Percentiles rank a stretch among this genome's conserved stretches.
These are phyloP conservation scores for Arthromyces matolae DNA, from an alignment of 768 basidiomycete species.

Conservation along the genomic window DNA sequence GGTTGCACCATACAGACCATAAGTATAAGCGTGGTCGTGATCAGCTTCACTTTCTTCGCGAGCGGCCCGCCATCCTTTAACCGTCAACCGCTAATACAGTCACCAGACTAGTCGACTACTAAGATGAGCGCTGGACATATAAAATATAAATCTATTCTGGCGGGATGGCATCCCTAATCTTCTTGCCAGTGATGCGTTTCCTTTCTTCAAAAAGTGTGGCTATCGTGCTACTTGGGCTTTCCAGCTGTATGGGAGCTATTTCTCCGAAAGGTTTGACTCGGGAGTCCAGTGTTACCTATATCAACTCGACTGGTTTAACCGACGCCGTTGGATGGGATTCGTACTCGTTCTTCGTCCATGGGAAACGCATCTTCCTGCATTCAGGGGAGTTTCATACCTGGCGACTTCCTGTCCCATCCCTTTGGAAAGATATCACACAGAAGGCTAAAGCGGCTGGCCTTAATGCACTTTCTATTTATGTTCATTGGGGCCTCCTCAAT, in stretches of 20 bases:
- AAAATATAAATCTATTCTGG: conserved; percentile 2
- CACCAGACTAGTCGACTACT: conserved; percentile 13
- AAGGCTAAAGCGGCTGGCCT: conserved; percentile 17
- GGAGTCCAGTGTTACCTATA: neutral
- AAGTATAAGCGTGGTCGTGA: too few relatives aligned
- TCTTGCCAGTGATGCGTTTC: neutral
- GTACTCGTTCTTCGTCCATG: conserved; percentile 16
- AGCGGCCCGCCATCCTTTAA: conserved; percentile 4
- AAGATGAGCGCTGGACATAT: neutral
- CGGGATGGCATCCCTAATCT: neutral
- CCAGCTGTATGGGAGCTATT: neutral
- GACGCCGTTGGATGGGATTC: conserved; percentile 14
- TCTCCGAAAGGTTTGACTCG: neutral
- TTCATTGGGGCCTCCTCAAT: conserved; percentile 17
- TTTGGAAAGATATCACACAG: conserved; percentile 16
- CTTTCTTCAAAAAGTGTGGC: neutral
- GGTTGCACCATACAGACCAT: too few relatives aligned
- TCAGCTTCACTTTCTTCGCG: too few relatives aligned
- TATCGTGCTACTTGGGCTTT: conserved; percentile 3
- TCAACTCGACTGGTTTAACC: conserved; percentile 14
- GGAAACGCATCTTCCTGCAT: conserved; percentile 14
- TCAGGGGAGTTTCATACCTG: conserved; percentile 18
- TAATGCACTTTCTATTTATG: conserved; percentile 15
- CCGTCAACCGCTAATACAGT: neutral
- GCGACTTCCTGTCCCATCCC: conserved; percentile 13